A percentile compares a stretch with the other conserved stretches of the same genome.
phyloP scores from a whole-genome alignment of 352 stramenopile species.

The Aphanomyces invadans region DNA sequence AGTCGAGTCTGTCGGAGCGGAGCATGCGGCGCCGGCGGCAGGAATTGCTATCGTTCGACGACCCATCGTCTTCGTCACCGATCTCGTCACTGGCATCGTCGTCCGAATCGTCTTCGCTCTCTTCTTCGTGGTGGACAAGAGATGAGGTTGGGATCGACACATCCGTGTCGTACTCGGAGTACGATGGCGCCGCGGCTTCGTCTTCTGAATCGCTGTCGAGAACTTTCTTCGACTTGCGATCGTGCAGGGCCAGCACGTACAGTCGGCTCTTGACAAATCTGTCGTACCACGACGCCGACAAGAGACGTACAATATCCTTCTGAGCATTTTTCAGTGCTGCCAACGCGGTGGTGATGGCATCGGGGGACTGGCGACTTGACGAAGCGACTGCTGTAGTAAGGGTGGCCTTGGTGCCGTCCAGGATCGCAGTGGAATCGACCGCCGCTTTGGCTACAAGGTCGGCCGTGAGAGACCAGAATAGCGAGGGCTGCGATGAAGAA shows the following conservation, averaged over 20 bases:
- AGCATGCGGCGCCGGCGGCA: no score
- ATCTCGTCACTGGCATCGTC: neutral
- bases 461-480: slow-evolving; percentile 63
- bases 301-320: slow-evolving; percentile 75
- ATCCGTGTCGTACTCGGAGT: slow-evolving; percentile 19
- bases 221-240: slow-evolving; percentile 26
- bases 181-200: slow-evolving; percentile 3
- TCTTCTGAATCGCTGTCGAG: slow-evolving; percentile 37
- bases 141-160: slow-evolving; percentile 23
- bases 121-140: slow-evolving; percentile 31
- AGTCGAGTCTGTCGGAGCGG: slow-evolving; percentile 46
- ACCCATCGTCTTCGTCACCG: neutral
- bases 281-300: slow-evolving; percentile 72
- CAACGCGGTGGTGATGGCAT: slow-evolving; percentile 38
- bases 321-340: slow-evolving; percentile 57
- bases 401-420: slow-evolving; percentile 62
- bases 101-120: slow-evolving; percentile 35
- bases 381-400: slow-evolving; percentile 41
- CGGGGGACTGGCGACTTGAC: slow-evolving; percentile 1
- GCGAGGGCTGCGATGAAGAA: slow-evolving; percentile 38
- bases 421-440: slow-evolving; percentile 72
- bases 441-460: slow-evolving; percentile 66
- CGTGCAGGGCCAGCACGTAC: slow-evolving; percentile 70
- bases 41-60: neutral
- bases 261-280: slow-evolving; percentile 79